These are phyloP conservation scores for Tritrichomonas musculus DNA, from an alignment of 208 protist species.

Conservation along the genomic window DNA sequence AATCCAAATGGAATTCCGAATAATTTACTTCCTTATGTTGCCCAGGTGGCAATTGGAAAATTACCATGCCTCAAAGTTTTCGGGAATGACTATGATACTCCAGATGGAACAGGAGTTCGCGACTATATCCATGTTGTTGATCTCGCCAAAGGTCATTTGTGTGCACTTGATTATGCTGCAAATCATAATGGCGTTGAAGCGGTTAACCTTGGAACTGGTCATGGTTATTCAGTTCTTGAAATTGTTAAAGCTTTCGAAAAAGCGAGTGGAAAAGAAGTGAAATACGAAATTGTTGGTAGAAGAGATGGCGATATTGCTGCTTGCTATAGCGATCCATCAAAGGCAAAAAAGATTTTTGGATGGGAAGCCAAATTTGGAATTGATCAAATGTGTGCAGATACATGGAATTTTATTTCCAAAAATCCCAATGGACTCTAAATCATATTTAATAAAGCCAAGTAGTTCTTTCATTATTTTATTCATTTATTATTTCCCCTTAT, in stretches of 20 bases:
- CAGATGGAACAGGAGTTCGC: conserved; percentile 63
- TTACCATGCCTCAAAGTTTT: conserved; percentile 47
- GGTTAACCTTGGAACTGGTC: conserved; percentile 34
- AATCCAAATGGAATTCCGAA: conserved; percentile 78
- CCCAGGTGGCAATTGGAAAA: conserved; percentile 62
- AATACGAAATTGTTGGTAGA: conserved; percentile 12
- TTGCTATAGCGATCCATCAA: conserved; percentile 35
- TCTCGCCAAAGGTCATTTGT: conserved; percentile 28
- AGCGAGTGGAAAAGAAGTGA: not conserved
- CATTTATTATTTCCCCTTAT: too few relatives aligned
- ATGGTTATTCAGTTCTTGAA: conserved; percentile 29
- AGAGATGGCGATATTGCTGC: conserved; percentile 35
- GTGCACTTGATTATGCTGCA: conserved; percentile 39
- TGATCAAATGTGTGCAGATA: conserved; percentile 63
- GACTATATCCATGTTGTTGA: too few relatives aligned
- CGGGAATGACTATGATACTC: conserved; percentile 53
- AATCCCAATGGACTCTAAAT: conserved; percentile 27
- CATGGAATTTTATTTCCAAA: conserved; percentile 49
- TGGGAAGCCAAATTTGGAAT: conserved; percentile 63
- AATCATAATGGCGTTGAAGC: not conserved
- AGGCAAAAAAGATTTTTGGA: conserved; percentile 32
- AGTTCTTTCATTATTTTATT: too few relatives aligned
- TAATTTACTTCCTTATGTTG: conserved; percentile 90
- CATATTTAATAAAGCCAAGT: too few relatives aligned
- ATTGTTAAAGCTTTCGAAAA: conserved; percentile 39